These are phyloP conservation scores for Rhizodiscina lignyota DNA, from an alignment of 495 filamentous ascomycete genomes.

Conservation along the genomic window DNA sequence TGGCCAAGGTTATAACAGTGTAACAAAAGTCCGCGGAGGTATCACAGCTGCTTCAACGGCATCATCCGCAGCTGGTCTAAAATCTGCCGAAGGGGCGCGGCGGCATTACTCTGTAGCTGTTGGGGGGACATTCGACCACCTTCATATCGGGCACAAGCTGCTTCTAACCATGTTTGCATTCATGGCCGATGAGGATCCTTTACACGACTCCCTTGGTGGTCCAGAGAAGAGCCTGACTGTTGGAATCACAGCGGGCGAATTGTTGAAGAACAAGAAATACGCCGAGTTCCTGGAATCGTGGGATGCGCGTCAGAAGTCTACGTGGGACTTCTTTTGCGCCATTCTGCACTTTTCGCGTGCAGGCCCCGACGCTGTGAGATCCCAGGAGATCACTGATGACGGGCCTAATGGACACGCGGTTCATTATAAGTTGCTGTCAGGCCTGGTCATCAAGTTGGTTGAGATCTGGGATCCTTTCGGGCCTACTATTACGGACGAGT, in stretches of 20 bases:
- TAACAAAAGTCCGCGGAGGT: slow-evolving; percentile 28
- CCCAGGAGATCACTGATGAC: slow-evolving; percentile 17
- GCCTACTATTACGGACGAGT: slow-evolving; percentile 72
- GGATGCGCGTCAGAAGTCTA: slow-evolving; percentile 49
- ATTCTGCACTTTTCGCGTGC: slow-evolving; percentile 41
- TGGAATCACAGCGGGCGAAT: slow-evolving; percentile 73
- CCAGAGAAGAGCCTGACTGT: slow-evolving; percentile 44
- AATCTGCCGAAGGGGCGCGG: slow-evolving; percentile 14
- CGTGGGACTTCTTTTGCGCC: slow-evolving; percentile 52
- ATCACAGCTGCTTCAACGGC: slow-evolving; percentile 6
- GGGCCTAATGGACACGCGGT: slow-evolving; percentile 35
- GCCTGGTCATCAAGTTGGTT: slow-evolving; percentile 49
- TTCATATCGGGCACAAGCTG: slow-evolving; percentile 91
- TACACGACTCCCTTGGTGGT: slow-evolving; percentile 5
- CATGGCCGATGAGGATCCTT: slow-evolving; percentile 22
- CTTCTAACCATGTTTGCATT: slow-evolving; percentile 74
- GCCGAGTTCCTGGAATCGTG: slow-evolving; percentile 64
- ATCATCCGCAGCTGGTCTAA: background rate
- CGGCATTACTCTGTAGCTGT: slow-evolving; percentile 50
- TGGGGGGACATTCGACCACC: slow-evolving; percentile 91
- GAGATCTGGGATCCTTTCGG: slow-evolving; percentile 82
- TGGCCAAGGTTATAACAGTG: slow-evolving; percentile 18
- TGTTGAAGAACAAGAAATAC: slow-evolving; percentile 79
- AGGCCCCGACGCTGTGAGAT: slow-evolving; percentile 9
- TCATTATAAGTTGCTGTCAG: slow-evolving; percentile 17